Percentiles rank a stretch among this genome's conserved stretches.
These are phyloP conservation scores for Luffa aegyptiaca DNA, from an alignment of 306 rosid genomes.

Conservation along the genomic window DNA sequence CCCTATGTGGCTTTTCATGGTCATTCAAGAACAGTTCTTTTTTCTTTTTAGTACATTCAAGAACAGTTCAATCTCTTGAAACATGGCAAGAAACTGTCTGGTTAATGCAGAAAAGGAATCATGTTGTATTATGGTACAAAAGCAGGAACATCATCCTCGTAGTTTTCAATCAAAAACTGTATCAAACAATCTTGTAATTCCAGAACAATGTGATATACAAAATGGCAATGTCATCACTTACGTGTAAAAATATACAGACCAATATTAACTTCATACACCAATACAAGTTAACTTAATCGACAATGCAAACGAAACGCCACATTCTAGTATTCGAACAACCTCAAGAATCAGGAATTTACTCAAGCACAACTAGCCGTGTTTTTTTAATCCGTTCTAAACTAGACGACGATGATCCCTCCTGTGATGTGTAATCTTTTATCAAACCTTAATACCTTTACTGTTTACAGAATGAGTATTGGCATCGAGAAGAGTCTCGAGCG, in stretches of 20 bases:
- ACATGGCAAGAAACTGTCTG: neutral
- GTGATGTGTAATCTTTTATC: neutral
- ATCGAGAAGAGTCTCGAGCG: constrained; percentile 76
- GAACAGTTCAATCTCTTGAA: neutral
- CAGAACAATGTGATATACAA: constrained; percentile 6
- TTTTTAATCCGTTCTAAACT: neutral
- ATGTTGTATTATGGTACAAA: neutral
- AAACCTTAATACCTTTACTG: constrained; percentile 19
- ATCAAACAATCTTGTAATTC: constrained; percentile 1
- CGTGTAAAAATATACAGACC: constrained; percentile 5
- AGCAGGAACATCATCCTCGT: neutral
- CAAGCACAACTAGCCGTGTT: neutral
- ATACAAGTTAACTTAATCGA: constrained; percentile 1
- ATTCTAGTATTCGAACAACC: constrained; percentile 1
- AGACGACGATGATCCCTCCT: neutral
- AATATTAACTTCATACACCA: neutral
- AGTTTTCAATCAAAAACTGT: neutral
- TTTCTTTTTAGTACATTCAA: neutral
- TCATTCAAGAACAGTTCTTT: neutral
- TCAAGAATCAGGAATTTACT: constrained; percentile 2
- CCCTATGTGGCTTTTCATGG: neutral
- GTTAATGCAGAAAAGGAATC: neutral
- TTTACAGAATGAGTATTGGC: constrained; percentile 18
- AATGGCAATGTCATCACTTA: neutral
- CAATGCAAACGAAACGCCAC: neutral